phyloP scores from a whole-genome alignment of 345 rosid genomes.

The Populus simonii region DNA sequence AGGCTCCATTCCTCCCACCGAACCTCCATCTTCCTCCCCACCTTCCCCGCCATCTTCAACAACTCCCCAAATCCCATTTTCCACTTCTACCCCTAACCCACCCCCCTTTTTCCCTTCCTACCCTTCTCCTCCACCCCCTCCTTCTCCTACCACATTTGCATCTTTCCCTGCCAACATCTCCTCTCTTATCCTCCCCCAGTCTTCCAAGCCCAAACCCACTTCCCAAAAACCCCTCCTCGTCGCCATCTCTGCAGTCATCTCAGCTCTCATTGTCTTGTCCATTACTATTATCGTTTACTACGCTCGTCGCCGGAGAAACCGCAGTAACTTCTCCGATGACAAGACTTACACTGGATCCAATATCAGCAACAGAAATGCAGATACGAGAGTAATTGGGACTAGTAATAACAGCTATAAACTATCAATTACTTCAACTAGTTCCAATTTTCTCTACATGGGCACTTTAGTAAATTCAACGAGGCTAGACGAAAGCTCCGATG shows the following conservation, averaged over 20 bases:
- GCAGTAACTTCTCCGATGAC: constrained; percentile 33
- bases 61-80: constrained; percentile 47
- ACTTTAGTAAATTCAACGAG: constrained; percentile 52
- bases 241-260: constrained; percentile 47
- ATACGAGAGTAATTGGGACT: background rate
- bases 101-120: constrained; percentile 78
- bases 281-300: constrained; percentile 36
- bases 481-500: constrained; percentile 27
- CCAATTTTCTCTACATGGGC: constrained; percentile 89
- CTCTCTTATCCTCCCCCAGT: constrained; percentile 70
- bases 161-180: constrained; percentile 95
- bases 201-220: constrained; percentile 38
- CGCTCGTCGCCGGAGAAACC: constrained; percentile 38
- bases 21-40: constrained; percentile 42
- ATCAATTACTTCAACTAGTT: constrained; percentile 43
- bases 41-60: constrained; percentile 26
- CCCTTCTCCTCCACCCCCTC: constrained; percentile 61
- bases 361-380: constrained; percentile 18
- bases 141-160: constrained; percentile 59
- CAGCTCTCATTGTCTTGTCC: constrained; percentile 30
- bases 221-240: constrained; percentile 51
- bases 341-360: constrained; percentile 42
- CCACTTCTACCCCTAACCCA: constrained; percentile 44
- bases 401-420: constrained; percentile 28
- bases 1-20: constrained; percentile 44